Evolutionary conservation across 179 eudicot species (phyloP).

Genomic region (Beta macrorhiza): DNA sequence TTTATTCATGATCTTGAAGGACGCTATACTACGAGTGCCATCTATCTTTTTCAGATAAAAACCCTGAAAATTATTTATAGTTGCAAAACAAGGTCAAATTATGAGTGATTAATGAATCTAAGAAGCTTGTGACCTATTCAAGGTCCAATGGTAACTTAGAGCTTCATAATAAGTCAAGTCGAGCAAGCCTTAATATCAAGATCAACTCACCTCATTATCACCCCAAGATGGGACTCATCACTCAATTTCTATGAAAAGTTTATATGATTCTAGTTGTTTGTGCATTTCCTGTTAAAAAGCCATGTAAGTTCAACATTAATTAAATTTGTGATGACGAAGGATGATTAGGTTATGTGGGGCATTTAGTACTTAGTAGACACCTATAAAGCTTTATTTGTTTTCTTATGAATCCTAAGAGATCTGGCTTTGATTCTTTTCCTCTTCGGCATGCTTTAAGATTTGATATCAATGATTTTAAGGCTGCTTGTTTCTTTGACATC

Average conservation of each 20-base stretch:
- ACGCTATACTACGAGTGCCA: neutral
- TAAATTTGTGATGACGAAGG: neutral
- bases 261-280: neutral
- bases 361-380: neutral
- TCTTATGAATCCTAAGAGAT: neutral
- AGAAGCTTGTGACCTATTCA: neutral
- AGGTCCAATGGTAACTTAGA: neutral
- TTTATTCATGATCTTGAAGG: neutral
- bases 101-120: neutral
- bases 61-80: neutral
- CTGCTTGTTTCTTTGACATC: constrained; percentile 4
- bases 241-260: neutral
- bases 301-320: neutral
- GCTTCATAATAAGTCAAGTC: neutral
- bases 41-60: neutral
- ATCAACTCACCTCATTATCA: neutral
- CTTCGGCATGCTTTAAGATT: neutral
- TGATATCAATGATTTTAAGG: neutral
- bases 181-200: neutral
- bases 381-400: neutral
- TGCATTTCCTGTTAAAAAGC: neutral
- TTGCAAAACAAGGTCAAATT: neutral
- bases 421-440: neutral
- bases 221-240: neutral
- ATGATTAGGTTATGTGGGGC: neutral